These are phyloP conservation scores for Hypoxylon perforatum DNA, from an alignment of 495 filamentous ascomycete species.

Conservation along the genomic window DNA sequence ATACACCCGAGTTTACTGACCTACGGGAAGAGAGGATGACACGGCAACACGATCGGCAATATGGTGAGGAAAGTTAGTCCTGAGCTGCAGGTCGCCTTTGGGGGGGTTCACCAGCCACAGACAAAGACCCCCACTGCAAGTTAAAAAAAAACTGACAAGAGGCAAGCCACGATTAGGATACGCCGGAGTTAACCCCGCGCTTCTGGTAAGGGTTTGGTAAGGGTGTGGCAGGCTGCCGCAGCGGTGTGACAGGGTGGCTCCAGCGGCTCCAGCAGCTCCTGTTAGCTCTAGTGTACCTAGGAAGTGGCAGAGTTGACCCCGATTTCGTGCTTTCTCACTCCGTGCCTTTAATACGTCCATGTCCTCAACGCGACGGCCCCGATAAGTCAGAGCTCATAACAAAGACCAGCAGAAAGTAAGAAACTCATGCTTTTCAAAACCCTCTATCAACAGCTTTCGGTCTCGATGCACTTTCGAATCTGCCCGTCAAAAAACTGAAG, in stretches of 20 bases:
- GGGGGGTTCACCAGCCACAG: slow-evolving; percentile 3
- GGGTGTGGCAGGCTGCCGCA: no score
- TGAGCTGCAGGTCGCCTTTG: no score
- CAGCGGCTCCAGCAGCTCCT: no score
- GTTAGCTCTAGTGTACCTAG: no score
- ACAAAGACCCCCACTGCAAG: not conserved
- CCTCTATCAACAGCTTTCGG: not conserved
- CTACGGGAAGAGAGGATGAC: slow-evolving; percentile 16
- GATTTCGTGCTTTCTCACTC: slow-evolving; percentile 19
- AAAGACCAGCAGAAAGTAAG: not conserved
- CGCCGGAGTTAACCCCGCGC: slow-evolving; percentile 33
- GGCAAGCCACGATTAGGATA: not conserved
- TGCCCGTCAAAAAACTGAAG: not conserved
- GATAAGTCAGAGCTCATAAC: not conserved
- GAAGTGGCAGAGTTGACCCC: slow-evolving; percentile 3
- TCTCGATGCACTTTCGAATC: slow-evolving; percentile 11
- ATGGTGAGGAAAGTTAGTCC: slow-evolving; percentile 40
- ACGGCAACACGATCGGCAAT: slow-evolving; percentile 46
- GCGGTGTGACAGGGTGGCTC: no score
- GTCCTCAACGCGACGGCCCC: slow-evolving; percentile 11
- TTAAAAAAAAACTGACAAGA: not conserved
- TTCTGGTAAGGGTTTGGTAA: no score
- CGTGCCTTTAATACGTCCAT: slow-evolving; percentile 16
- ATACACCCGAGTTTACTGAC: not conserved
- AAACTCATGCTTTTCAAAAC: not conserved